Base-by-base conservation (phyloP, 2,329 filamentous ascomycete species). In the Fusarium nodosum region DNA sequence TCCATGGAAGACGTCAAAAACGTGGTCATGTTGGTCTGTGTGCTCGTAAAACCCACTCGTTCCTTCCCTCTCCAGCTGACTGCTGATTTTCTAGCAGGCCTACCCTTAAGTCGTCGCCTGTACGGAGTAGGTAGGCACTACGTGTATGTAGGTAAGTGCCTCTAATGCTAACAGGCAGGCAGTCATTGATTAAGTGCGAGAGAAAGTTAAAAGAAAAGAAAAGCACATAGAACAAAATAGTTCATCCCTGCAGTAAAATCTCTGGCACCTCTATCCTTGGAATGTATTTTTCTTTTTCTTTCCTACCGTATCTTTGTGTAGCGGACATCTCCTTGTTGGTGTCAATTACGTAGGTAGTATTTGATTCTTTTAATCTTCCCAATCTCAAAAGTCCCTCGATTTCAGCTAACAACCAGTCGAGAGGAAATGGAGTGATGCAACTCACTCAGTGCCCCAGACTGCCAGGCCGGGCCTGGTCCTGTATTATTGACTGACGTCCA, bases 1-100 rank as follows among this genome's bases (percentile, higher is more conserved):
- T 46, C 26, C 13, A 38, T 28, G 33, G 33, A 38, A 38, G 33
- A 51, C 26, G 48, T 51, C 48, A 51, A 51, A 51, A 51, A 51
- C 48, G 48, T 51, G 48, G 48, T 39, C 36, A 26, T 36, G 33
- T 28, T 51, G 48, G 48, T 51, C 47, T 51, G 48, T 51, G 44
- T 46, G 26, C n/a, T 18, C 18, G 20, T n/a, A 46, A 46, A 30
- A 31, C 11, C 44, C 44, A 46, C 44, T 31, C 44, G 11, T 46
- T 31, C 44, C 26, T 46, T 46, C 26, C 12, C 18, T 46, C 44
- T 46, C 18, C 7, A 46, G 44, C 18, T 46, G 44, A 12, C 44
- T 46, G 44, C 26, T 46, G 44, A n/a, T 45, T 30, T 30, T 15
- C 26, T 20, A 30, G 12, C 44, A 46, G 44, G 44, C 26, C 12